Evolutionary conservation across 1,284 basidiomycete species (phyloP).

Genomic region (Cystobasidium slooffiae): DNA sequence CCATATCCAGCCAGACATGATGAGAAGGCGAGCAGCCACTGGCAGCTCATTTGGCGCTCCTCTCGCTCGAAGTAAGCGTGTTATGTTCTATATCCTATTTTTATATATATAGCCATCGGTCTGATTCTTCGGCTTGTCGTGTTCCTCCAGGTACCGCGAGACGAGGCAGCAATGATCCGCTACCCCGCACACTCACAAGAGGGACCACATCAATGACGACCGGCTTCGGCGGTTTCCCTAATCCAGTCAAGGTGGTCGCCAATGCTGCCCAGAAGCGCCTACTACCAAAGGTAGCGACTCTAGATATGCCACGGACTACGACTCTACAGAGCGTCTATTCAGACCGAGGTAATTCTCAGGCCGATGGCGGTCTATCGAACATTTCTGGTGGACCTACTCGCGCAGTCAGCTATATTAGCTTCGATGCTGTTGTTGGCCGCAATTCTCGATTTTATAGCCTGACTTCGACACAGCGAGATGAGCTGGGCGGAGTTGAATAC

Average conservation of each 20-base stretch:
- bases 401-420: constrained; percentile 79
- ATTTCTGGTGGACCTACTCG: constrained; percentile 48
- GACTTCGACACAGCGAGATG: constrained; percentile 81
- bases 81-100: background rate
- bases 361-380: constrained; percentile 45
- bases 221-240: constrained; percentile 86
- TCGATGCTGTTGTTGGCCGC: constrained; percentile 78
- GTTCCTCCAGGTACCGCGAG: constrained; percentile 4
- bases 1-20: constrained; percentile 51
- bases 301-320: constrained; percentile 74
- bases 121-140: background rate
- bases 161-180: constrained; percentile 28
- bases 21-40: constrained; percentile 55
- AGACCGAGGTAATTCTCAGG: constrained; percentile 4
- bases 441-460: constrained; percentile 86
- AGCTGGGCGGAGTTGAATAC: constrained; percentile 93
- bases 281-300: constrained; percentile 64
- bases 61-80: constrained; percentile 34
- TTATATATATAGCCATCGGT: background rate
- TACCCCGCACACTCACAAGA: constrained; percentile 31
- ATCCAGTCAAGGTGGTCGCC: constrained; percentile 68
- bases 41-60: constrained; percentile 47
- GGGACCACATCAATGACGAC: constrained; percentile 55
- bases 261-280: constrained; percentile 59
- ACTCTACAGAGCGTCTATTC: constrained; percentile 62